Evolutionary conservation across 1,284 basidiomycete genomes (phyloP).

Genomic region (Pseudozyma hubeiensis): DNA sequence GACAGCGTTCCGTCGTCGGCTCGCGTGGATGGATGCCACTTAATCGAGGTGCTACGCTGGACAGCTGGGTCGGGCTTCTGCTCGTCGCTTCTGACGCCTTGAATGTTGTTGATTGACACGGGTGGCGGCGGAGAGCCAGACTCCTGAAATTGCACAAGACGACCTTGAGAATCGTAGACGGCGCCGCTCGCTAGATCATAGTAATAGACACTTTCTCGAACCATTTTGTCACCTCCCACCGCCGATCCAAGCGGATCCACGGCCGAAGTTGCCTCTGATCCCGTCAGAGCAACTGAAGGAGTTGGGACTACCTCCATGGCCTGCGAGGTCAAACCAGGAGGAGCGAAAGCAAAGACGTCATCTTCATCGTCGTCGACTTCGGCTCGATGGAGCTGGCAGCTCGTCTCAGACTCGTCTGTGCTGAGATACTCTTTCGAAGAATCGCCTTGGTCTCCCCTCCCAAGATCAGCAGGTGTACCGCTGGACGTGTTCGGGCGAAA

Average conservation of each 20-base stretch:
- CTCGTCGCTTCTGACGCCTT: background rate
- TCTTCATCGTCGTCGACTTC: constrained; percentile 36
- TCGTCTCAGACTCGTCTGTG: constrained; percentile 3
- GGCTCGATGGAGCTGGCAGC: constrained; percentile 7
- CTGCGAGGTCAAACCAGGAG: constrained; percentile 19
- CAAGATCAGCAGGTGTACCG: background rate
- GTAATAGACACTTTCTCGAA: constrained; percentile 28
- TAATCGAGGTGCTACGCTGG: constrained; percentile 35
- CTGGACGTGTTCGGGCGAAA: constrained; percentile 17
- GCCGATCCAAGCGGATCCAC: background rate
- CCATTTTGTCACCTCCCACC: background rate
- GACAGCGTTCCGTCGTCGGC: constrained; percentile 1
- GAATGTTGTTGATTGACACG: background rate
- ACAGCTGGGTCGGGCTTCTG: background rate
- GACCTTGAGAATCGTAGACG: constrained; percentile 26
- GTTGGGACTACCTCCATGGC: constrained; percentile 21
- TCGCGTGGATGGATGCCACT: constrained; percentile 40
- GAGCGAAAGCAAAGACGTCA: constrained; percentile 44
- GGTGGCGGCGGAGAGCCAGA: background rate
- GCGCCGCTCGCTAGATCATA: constrained; percentile 32
- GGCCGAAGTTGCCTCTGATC: constrained; percentile 1
- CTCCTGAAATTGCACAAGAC: constrained; percentile 15
- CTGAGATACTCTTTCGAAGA: background rate
- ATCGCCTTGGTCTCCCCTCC: background rate
- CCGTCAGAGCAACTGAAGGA: constrained; percentile 1